These are phyloP conservation scores for Saccharomycopsis fodiens DNA, from an alignment of 805 yeast genomes.

Conservation along the genomic window DNA sequence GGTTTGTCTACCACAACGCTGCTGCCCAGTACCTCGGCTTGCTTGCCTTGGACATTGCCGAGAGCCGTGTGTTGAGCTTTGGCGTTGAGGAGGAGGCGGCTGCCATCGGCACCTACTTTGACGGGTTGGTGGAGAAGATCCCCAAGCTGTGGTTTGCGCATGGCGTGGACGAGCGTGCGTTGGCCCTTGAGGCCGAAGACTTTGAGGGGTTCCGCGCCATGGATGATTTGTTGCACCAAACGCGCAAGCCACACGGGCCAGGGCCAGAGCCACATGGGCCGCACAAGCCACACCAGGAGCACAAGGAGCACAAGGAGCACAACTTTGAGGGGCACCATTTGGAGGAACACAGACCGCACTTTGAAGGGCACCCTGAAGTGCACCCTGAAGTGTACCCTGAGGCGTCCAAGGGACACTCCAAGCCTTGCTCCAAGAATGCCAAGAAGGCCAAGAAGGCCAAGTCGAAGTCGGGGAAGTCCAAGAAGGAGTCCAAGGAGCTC, in stretches of 20 bases:
- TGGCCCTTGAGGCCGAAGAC: neutral
- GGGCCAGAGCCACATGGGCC: neutral
- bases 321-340: neutral
- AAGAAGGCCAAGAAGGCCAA: neutral
- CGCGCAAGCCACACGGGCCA: neutral
- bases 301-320: neutral
- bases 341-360: too few species aligned
- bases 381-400: neutral
- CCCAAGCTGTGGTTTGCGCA: conserved; percentile 33
- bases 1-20: conserved; percentile 49
- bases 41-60: conserved; percentile 40
- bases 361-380: too few species aligned
- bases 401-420: neutral
- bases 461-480: neutral
- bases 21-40: conserved; percentile 48
- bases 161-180: neutral
- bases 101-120: conserved; percentile 37
- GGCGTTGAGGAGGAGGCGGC: conserved; percentile 26
- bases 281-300: neutral
- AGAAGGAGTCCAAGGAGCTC: neutral
- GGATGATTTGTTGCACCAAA: neutral
- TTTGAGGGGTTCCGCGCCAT: neutral
- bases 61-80: conserved; percentile 38
- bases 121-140: conserved; percentile 29
- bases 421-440: neutral